Evolutionary conservation across 768 basidiomycete genomes (phyloP), one percentile per base, ranked within the genome.

Genomic region (Pluteus cervinus): DNA sequence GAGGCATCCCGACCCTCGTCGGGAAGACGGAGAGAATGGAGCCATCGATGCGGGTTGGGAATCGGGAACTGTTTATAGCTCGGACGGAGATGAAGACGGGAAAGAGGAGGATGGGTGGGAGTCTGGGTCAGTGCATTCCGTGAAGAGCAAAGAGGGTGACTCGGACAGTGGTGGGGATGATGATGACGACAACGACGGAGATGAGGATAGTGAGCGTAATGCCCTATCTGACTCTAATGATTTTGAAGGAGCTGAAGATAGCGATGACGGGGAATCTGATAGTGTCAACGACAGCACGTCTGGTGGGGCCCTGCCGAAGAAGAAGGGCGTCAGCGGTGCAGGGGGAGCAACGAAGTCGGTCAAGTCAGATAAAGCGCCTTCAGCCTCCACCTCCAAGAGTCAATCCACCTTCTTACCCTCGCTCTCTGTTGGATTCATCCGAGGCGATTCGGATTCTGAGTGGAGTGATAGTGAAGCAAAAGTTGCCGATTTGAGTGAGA

Each of bases 401-500:
- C 50, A 54, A 40, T 58, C 57, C 3, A 61, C 56, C 1, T 99
- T 97, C 63, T 69, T 98, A 2, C 94, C 96, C 17, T 86, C 88
- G 3, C 76, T 98, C 17, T 73, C 88, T 0, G 79, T 85, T 9
- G 94, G 93, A 2, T 99, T 85, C 55, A 71, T 81, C 28, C 75
- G 76, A 32, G 91, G 87, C 10, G 79, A 81, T 33, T 86, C 84
- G 14, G 84, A 77, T 38, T 85, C 82, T 17, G 91, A 94, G 49
- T 68, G 76, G 43, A 79, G 82, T 52, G 83, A 85, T 42, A 67
- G 60, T 15, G 86, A 83, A 46, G 65, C 61, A 24, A 69, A 64
- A 16, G 65, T 65, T 21, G 73, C 64, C 11, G 78, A 79, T 25
- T 62, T 65, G 17, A 58, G 54, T 1, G 60, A 68, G 32, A 81